Percentiles rank a stretch among this genome's conserved stretches.
Evolutionary conservation across 2,329 filamentous ascomycete genomes (phyloP).

Genomic region (Alternaria conjuncta): DNA sequence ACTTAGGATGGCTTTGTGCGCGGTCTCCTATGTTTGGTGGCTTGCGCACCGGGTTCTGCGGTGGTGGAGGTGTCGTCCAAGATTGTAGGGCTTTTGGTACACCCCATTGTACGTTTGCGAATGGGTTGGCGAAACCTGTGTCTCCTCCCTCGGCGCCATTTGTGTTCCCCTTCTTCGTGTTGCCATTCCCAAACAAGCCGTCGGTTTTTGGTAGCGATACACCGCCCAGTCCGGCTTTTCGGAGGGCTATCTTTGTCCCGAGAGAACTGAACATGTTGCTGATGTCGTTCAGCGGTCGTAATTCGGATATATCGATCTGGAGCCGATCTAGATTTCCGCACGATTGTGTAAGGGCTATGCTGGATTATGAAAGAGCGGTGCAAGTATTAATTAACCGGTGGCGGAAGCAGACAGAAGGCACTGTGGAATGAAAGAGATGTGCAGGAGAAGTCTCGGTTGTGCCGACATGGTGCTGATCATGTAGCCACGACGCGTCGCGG

Average conservation of each 20-base stretch:
- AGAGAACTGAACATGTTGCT: slow-evolving; percentile 61
- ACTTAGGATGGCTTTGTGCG: slow-evolving; percentile 37
- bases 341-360: background rate
- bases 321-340: background rate
- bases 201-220: slow-evolving; percentile 52
- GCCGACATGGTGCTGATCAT: slow-evolving; percentile 26
- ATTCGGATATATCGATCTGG: background rate
- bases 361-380: slow-evolving; percentile 1
- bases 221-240: slow-evolving; percentile 62
- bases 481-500: slow-evolving; percentile 26
- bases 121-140: slow-evolving; percentile 40
- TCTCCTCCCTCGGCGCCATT: slow-evolving; percentile 22
- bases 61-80: slow-evolving; percentile 42
- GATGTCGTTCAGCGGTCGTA: background rate
- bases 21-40: slow-evolving; percentile 34
- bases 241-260: slow-evolving; percentile 65
- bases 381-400: background rate
- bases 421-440: slow-evolving; percentile 7
- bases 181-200: slow-evolving; percentile 32
- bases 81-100: slow-evolving; percentile 41
- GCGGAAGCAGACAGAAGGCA: background rate
- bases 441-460: slow-evolving; percentile 5
- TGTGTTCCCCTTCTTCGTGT: slow-evolving; percentile 32
- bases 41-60: slow-evolving; percentile 34
- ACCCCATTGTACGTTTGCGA: slow-evolving; percentile 46